Evolutionary conservation across 1,284 basidiomycete species (phyloP), one percentile per base, ranked within the genome.

Genomic region (Leccinum pachyderme): DNA sequence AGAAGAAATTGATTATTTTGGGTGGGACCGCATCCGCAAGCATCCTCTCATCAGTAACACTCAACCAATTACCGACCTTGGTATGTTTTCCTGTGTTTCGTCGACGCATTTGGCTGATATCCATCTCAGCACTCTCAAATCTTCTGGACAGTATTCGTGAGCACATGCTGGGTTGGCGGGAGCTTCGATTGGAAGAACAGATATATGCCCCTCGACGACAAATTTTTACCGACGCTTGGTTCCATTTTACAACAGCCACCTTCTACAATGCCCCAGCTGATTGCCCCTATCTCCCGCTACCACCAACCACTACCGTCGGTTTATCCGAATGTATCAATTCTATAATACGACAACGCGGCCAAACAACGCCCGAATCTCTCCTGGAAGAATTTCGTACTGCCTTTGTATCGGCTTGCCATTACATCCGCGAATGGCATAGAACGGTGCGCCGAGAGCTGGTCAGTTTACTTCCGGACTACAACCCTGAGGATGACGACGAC

Each of bases 161-260:
- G 5, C 61, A 70, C 49, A 73, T 69, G 70, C 37, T 57, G 7
- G 63, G 53, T 18, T 73, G 71, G 71, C 69, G 63, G 51, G 70
- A 69, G 47, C 63, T 73, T 53, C 58, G 65, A 25, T 63, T 63
- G 58, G 71, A 69, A 56, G 68, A 72, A 37, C 66, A 51, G 37
- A 61, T 69, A 5, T 72, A 69, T 33, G 39, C 50, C 45, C 13
- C 22, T 47, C 67, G 70, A 52, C 71, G 67, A 41, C 56, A 51
- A 29, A 6, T 56, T 51, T 69, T 73, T 47, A 37, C 65, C 49
- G 65, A 71, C 32, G 61, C 63, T 49, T 69, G 67, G 67, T 8
- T 50, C 22, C 55, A 53, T 8, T 71, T 72, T 52, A 55, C 57
- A 4, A 47, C 47, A 7, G 15, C 18, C 28, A 7, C n/a, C 3